Evolutionary conservation across 352 stramenopile genomes (phyloP).

Genomic region (Phytophthora palmivora): DNA sequence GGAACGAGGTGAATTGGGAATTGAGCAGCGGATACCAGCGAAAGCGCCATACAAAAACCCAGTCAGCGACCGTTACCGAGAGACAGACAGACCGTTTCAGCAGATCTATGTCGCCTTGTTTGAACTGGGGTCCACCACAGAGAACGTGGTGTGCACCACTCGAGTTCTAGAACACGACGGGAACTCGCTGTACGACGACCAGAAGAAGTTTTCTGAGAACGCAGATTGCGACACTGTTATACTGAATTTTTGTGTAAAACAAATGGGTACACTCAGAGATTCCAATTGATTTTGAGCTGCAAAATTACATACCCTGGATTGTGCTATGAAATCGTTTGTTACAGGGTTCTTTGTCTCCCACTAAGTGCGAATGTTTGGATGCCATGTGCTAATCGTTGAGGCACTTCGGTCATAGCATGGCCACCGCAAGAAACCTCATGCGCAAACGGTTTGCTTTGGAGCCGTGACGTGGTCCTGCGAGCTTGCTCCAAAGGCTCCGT

Average conservation of each 20-base stretch:
- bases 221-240: neutral
- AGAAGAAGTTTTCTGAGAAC: conserved; percentile 34
- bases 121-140: conserved; percentile 21
- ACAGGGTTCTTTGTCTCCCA: too few relatives aligned
- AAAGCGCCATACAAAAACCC: conserved; percentile 8
- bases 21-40: conserved; percentile 7
- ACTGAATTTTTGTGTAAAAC: neutral
- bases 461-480: conserved; percentile 9
- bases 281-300: neutral
- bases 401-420: conserved; percentile 1
- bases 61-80: conserved; percentile 12
- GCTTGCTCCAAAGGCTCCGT: neutral
- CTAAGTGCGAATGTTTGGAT: conserved; percentile 14
- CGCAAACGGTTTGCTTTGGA: neutral
- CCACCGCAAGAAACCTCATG: conserved; percentile 11
- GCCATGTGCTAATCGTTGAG: conserved; percentile 14
- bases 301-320: neutral
- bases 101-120: conserved; percentile 14
- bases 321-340: neutral
- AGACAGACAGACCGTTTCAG: conserved; percentile 1
- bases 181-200: conserved; percentile 15
- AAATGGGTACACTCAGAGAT: conserved; percentile 2
- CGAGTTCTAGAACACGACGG: conserved; percentile 19
- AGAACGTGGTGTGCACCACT: conserved; percentile 26
- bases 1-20: conserved; percentile 31